Evolutionary conservation across 495 filamentous ascomycete genomes (phyloP), one percentile per base, ranked within the genome.

Genomic region (Lasiosphaeria hispida): DNA sequence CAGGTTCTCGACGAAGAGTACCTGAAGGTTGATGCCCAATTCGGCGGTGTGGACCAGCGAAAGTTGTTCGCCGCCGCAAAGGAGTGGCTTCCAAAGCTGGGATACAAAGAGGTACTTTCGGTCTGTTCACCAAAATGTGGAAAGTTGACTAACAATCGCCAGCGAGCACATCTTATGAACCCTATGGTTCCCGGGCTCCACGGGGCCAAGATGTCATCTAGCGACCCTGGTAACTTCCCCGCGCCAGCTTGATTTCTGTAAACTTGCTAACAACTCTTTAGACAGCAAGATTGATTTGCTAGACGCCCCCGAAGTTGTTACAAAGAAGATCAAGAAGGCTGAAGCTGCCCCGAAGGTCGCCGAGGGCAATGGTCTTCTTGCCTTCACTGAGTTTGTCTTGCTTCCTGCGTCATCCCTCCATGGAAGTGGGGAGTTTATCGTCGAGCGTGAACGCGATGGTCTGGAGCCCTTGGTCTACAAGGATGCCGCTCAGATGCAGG

Each of bases 1-100:
- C 94, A 98, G 73, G 87, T 87, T 4, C 77, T 97, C 33, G 93
- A 98, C 63, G 94, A 98, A 73, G 81, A 97, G 74, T 84, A 96
- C 74, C 78, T 98, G 4, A 82, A 84, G 52, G 89, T 92, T 4
- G 91, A 98, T 72, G 85, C 78, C 1, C 87, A 98, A 61, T 87
- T 86, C 47, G 88, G 88, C 8, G 85, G 86, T 45, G 78, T 94
- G 4, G 92, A 96, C 62, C 92, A 97, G 77, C 74, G 93, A 36
- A 98, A 98, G 69, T 83, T 97, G 33, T 98, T 97, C 63, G 83
- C 83, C 8, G 74, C 88, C 7, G 91, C 92, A 0, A 86, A 88
- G 34, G 89, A 92, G 63, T 80, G 82, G 58, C 70, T 93, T n/a
- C 86, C 87, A 0, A 82, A 79, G 67, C 70, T 93, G 36, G 86